Base-by-base conservation (phyloP, 352 stramenopile genomes). In the Globisporangium takayamanum region DNA sequence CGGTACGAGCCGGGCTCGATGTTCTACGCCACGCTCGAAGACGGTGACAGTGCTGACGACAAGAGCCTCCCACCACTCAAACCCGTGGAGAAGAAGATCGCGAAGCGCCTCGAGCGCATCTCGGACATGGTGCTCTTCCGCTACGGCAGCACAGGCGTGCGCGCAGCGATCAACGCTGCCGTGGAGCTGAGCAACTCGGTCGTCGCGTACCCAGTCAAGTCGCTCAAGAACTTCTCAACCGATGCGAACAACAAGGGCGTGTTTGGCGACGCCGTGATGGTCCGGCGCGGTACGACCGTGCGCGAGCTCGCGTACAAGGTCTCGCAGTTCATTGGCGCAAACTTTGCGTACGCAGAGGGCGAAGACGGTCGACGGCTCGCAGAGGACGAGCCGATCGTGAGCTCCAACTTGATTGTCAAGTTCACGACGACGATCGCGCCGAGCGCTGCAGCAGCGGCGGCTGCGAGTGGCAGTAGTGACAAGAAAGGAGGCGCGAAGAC, bases 51-150 rank as follows among this genome's bases (percentile, higher is more conserved):
- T 30, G 53, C 69, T 18, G 56, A 56, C 2, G 63, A 68, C 18
- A 72, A 69, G 46, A 50, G 53, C 1, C 41, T 71, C 26, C 64
- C 67, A 5, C 69, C 72, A 16, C 68, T 96, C 39, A 85, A 89
- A 57, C 72, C 77, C 5, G 66, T 87, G 8, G 76, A 94, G 30
- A 85, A 84, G 45, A 95, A 94, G 57, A 88, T 95, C 45, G 50
- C 64, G 41, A 88, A 82, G 63, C 82, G 87, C 8, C 67, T 96
- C 14, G 84, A 94, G 50, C 83, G 87, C 55, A 93, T 95, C 57
- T 90, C 83, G 0, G 87, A 96, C 59, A 94, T 96, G 84, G 87
- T 96, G 56, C 68, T 96, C 20, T 96, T 95, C 59, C 82, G 87
- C n/a, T 94, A 89, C 57, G 84, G 85, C 26, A 92, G 83, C 56